These are phyloP conservation scores for Verticillium isaacii DNA, from an alignment of 2,329 filamentous ascomycete species.

Conservation along the genomic window DNA sequence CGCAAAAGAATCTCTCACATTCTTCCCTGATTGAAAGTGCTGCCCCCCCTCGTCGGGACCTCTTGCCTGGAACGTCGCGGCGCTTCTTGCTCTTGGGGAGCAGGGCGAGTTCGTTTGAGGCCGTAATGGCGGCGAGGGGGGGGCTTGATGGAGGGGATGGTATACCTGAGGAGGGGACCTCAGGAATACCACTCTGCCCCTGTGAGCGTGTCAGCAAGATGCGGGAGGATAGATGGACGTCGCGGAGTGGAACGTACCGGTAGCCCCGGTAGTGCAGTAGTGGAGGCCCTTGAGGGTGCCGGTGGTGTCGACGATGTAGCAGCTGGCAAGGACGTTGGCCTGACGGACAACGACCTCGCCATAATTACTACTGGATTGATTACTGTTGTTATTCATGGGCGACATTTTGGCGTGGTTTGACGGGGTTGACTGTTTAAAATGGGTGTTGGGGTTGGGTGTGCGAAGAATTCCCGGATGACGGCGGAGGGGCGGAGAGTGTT, in stretches of 20 bases:
- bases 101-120: constrained; percentile 63
- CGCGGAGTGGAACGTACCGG: constrained; percentile 32
- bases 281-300: constrained; percentile 77
- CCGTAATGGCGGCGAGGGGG: constrained; percentile 74
- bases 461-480: constrained; percentile 6
- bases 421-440: constrained; percentile 16
- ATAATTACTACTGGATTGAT: constrained; percentile 73
- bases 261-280: constrained; percentile 90
- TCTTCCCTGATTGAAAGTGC: constrained; percentile 95
- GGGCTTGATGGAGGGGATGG: constrained; percentile 84
- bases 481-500: constrained; percentile 4
- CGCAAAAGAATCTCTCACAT: constrained; percentile 99
- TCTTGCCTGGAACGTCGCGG: constrained; percentile 29
- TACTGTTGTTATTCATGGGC: constrained; percentile 67
- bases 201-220: too few relatives aligned
- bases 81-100: constrained; percentile 48
- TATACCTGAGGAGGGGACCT: constrained; percentile 79
- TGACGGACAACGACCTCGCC: constrained; percentile 59
- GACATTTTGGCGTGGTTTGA: constrained; percentile 43
- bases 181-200: constrained; percentile 91
- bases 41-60: constrained; percentile 77
- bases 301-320: constrained; percentile 77
- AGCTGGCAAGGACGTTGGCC: constrained; percentile 81
- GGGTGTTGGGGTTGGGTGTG: constrained; percentile 7
- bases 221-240: too few relatives aligned